Base-by-base conservation (phyloP, 202 grass and related monocot species). In the Zoysia matrella region DNA sequence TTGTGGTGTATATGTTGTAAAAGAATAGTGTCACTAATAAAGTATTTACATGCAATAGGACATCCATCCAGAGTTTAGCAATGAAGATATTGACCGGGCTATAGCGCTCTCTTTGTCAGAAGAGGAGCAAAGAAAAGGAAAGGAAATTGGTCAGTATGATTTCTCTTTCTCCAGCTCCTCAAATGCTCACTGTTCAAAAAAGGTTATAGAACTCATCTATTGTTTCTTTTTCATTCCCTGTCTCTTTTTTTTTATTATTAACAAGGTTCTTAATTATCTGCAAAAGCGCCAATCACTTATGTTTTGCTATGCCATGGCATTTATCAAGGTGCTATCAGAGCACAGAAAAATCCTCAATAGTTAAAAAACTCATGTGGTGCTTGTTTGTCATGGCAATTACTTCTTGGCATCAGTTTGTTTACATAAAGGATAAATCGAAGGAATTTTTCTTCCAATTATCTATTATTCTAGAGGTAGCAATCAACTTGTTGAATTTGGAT, bases 91-190 rank as follows among this genome's bases (percentile, higher is more conserved):
- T 51, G 87, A 95, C 12, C 93, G 75, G 74, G 96, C 96, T 80
- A 99, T 99, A 88, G 93, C 93, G 51, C 91, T 99, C 77, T 95
- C 93, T 72, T 44, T 99, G 67, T 86, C 30, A 40, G 92, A 95
- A 81, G 92, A 98, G 85, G 96, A 91, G 76, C 74, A 93, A 54
- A 93, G 87, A 73, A 91, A 90, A 55, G 7, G 77, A 82, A 90
- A 84, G 54, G 15, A 77, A 61, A 67, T 78, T 77, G 92, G 95
- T 98, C 69, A 83, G 85, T 86, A 46, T 87, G 63, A 18, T 79
- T 65, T 76, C 6, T 71, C 72, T 71, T 77, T 52, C 7, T 39
- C 50, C 65, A 60, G 54, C 36, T 80, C 2, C 8, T 55, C 8
- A 69, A 62, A 15, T 74, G 13, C 48, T 30, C 41, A 16, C 46